These are phyloP conservation scores for Clitopilus passeckerianus DNA, from an alignment of 768 basidiomycete genomes.

Conservation along the genomic window DNA sequence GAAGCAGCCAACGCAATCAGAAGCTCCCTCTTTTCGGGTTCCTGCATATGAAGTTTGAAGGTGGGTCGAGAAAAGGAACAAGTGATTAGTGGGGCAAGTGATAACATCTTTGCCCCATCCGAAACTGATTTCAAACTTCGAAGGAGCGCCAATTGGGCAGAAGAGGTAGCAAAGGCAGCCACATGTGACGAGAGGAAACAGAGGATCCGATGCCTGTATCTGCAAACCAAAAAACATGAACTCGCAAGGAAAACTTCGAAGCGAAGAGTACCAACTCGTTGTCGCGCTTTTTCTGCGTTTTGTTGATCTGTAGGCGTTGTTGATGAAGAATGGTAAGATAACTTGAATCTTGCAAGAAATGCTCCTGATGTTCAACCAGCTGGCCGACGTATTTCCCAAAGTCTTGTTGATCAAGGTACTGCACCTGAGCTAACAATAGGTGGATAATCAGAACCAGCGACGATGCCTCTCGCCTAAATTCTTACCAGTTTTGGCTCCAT, in stretches of 20 bases:
- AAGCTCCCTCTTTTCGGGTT: slow-evolving; percentile 25
- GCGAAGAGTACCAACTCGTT: slow-evolving; percentile 34
- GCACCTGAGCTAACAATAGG: slow-evolving; percentile 36
- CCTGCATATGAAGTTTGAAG: slow-evolving; percentile 9
- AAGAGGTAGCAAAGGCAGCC: slow-evolving; percentile 44
- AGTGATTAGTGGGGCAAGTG: slow-evolving; percentile 57
- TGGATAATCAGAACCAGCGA: not conserved
- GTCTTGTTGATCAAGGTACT: slow-evolving; percentile 68
- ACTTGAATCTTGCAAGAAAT: slow-evolving; percentile 52
- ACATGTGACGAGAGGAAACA: slow-evolving; percentile 82
- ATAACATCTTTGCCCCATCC: slow-evolving; percentile 41
- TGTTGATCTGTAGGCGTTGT: slow-evolving; percentile 42
- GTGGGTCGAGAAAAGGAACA: slow-evolving; percentile 19
- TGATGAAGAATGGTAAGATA: slow-evolving; percentile 60
- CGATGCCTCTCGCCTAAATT: slow-evolving; percentile 2
- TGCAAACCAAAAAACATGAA: slow-evolving; percentile 19
- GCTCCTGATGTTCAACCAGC: slow-evolving; percentile 45
- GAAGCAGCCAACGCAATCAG: slow-evolving; percentile 38
- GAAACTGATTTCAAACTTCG: slow-evolving; percentile 37
- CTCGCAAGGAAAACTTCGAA: not conserved
- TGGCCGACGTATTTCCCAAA: slow-evolving; percentile 51
- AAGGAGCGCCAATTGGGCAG: slow-evolving; percentile 52
- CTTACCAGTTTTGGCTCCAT: slow-evolving; percentile 58
- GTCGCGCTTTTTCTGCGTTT: slow-evolving; percentile 52
- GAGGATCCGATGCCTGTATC: slow-evolving; percentile 66